phyloP scores from a whole-genome alignment of 2,329 filamentous ascomycete species.

The Westerdykella aurantiaca region DNA sequence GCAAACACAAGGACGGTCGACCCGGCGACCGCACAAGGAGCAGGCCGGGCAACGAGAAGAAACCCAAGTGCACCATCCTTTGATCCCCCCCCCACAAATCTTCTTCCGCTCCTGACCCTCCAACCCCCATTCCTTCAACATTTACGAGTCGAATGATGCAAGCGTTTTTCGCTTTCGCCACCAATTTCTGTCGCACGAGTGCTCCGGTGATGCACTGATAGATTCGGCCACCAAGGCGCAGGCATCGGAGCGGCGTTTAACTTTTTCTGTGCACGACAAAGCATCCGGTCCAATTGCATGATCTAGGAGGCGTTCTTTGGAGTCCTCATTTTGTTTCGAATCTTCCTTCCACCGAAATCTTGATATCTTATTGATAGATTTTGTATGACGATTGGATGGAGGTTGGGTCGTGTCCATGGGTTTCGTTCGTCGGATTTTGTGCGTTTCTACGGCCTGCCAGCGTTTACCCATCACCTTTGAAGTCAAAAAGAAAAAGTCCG shows the following conservation, averaged over 20 bases:
- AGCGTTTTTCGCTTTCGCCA: conserved; percentile 5
- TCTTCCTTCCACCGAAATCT: background rate
- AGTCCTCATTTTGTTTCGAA: background rate
- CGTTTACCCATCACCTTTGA: too few species aligned
- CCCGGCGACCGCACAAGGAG: conserved; percentile 11
- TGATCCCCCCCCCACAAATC: conserved; percentile 9
- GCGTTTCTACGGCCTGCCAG: too few species aligned
- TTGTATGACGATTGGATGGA: too few species aligned
- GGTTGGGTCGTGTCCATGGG: too few species aligned
- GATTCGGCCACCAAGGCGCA: conserved; percentile 27
- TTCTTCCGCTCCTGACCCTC: background rate
- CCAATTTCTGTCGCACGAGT: conserved; percentile 11
- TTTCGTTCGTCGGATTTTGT: too few species aligned
- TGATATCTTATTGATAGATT: background rate
- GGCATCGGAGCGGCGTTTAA: conserved; percentile 35
- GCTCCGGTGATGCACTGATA: conserved; percentile 25
- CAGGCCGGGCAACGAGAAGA: conserved; percentile 16
- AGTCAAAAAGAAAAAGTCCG: too few species aligned
- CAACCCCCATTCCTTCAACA: background rate
- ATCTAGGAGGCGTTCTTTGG: conserved; percentile 24
- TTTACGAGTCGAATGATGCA: conserved; percentile 7
- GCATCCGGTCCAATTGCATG: conserved; percentile 31
- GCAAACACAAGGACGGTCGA: conserved; percentile 7
- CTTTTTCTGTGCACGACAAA: conserved; percentile 14
- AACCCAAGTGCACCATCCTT: conserved; percentile 32